Conservation (phyloP, 768 basidiomycete genomes). For the Sporobolomyces pararoseus region DNA sequence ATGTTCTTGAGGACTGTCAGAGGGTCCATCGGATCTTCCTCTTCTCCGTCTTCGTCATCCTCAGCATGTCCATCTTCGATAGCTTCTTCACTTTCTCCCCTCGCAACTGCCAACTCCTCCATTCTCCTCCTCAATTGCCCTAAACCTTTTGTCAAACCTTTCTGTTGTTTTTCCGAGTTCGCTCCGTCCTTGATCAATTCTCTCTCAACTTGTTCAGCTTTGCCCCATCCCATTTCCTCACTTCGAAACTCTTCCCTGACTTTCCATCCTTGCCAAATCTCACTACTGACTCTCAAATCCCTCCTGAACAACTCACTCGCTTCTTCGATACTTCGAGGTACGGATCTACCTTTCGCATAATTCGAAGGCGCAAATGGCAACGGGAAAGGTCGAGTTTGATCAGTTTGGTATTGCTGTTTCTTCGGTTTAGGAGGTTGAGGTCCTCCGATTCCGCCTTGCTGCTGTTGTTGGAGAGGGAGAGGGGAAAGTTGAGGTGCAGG, state of each 20-base stretch:
- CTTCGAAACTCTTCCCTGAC: slow-evolving; percentile 93
- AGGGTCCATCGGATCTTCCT: slow-evolving; percentile 45
- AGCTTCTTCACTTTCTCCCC: not conserved
- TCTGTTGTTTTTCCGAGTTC: slow-evolving; percentile 7
- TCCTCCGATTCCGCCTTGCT: slow-evolving; percentile 44
- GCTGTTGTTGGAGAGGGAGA: slow-evolving; percentile 45
- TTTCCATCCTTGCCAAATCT: slow-evolving; percentile 90
- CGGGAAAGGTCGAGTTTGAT: slow-evolving; percentile 85
- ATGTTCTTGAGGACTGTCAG: slow-evolving; percentile 41
- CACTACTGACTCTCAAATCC: slow-evolving; percentile 84
- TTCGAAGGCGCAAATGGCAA: slow-evolving; percentile 78
- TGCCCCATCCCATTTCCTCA: slow-evolving; percentile 81
- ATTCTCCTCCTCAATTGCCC: slow-evolving; percentile 23
- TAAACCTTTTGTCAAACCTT: slow-evolving; percentile 13
- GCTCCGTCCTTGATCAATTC: not conserved
- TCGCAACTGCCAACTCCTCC: slow-evolving; percentile 29
- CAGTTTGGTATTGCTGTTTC: slow-evolving; percentile 97
- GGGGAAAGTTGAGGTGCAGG: slow-evolving; percentile 36
- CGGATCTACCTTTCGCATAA: slow-evolving; percentile 53
- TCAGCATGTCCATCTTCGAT: slow-evolving; percentile 29
- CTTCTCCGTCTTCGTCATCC: slow-evolving; percentile 42
- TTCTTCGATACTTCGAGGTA: slow-evolving; percentile 93
- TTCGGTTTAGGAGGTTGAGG: slow-evolving; percentile 69
- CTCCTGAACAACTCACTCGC: slow-evolving; percentile 83
- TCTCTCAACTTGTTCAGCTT: slow-evolving; percentile 31